These are phyloP conservation scores for Penicillium pancosmium DNA, from an alignment of 495 filamentous ascomycete genomes.

Conservation along the genomic window DNA sequence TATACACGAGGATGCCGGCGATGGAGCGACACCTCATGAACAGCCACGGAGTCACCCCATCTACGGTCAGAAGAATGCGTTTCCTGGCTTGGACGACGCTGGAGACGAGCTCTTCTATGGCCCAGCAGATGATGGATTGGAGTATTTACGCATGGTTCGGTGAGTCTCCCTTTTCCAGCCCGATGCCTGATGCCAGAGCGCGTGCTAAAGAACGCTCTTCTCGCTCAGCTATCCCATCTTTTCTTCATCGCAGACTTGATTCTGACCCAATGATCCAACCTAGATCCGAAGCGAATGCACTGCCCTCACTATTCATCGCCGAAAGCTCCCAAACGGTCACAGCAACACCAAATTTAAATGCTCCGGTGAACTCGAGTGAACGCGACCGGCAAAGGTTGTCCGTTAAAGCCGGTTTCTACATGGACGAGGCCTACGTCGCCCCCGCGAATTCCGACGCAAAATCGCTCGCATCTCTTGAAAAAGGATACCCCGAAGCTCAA, in stretches of 20 bases:
- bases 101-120: conserved; percentile 55
- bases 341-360: neutral
- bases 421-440: conserved; percentile 30
- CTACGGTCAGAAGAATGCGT: conserved; percentile 76
- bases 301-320: conserved; percentile 68
- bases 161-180: conserved; percentile 46
- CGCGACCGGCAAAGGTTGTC: neutral
- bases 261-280: conserved; percentile 21
- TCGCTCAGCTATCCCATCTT: conserved; percentile 14
- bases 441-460: conserved; percentile 10
- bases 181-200: conserved; percentile 9
- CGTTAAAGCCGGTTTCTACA: conserved; percentile 21
- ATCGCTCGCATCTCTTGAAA: conserved; percentile 2
- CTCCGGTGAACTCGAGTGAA: neutral
- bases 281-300: conserved; percentile 71
- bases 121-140: conserved; percentile 61
- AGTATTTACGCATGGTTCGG: conserved; percentile 81
- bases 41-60: conserved; percentile 60
- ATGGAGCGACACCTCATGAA: conserved; percentile 27
- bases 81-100: conserved; percentile 70
- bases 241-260: conserved; percentile 6
- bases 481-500: conserved; percentile 53
- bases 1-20: conserved; percentile 26
- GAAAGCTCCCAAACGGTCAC: conserved; percentile 17
- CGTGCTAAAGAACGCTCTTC: conserved; percentile 38